Conservation (phyloP, 495 filamentous ascomycete species). For the Daldinia decipiens region DNA sequence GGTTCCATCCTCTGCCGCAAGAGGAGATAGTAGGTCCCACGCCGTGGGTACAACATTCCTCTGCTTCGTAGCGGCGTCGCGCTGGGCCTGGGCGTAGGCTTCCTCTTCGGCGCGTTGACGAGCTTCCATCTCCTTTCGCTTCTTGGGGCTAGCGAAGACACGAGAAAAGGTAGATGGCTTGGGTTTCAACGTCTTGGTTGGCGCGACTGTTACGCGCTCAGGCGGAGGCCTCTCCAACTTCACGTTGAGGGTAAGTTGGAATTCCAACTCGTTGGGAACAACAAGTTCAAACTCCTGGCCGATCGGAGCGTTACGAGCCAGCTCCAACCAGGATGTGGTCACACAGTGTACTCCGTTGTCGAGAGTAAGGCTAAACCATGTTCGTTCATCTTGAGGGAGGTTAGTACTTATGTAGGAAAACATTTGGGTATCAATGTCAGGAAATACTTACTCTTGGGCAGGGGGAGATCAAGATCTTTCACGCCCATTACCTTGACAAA, state of each 20-base stretch:
- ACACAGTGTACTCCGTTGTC: conserved; percentile 99
- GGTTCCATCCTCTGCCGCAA: conserved; percentile 89
- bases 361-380: conserved; percentile 91
- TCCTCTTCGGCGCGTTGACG: conserved; percentile 81
- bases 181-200: conserved; percentile 66
- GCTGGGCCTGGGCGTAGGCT: conserved; percentile 69
- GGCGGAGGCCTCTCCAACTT: conserved; percentile 84
- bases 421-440: background rate
- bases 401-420: conserved; percentile 45
- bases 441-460: conserved; percentile 80
- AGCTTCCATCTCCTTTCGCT: conserved; percentile 90
- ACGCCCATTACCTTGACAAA: conserved; percentile 98
- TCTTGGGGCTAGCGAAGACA: conserved; percentile 93
- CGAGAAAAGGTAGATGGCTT: conserved; percentile 89
- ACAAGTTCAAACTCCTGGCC: conserved; percentile 98
- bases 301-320: conserved; percentile 92
- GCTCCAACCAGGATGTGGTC: conserved; percentile 92
- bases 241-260: conserved; percentile 94
- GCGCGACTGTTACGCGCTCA: conserved; percentile 60
- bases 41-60: conserved; percentile 66
- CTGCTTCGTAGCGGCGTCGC: conserved; percentile 72
- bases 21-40: conserved; percentile 86
- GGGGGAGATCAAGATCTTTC: conserved; percentile 90
- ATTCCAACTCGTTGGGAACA: conserved; percentile 95
- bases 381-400: conserved; percentile 73